Evolutionary conservation across 2,329 filamentous ascomycete genomes (phyloP), one percentile per base, ranked within the genome.

Genomic region (Botrytis aclada): DNA sequence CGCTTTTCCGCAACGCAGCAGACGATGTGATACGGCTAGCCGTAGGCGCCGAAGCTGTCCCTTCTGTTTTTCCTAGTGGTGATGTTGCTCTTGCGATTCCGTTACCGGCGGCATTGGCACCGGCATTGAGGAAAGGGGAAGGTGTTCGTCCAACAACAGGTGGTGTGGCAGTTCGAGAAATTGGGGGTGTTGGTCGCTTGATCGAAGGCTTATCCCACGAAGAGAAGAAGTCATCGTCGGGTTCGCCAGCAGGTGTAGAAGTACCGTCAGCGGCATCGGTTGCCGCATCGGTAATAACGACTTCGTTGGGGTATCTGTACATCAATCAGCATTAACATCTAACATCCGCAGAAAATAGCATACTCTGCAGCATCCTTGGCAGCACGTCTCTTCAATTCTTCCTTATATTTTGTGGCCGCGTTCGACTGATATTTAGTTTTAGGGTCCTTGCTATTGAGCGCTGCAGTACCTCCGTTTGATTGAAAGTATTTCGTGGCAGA

Each of bases 401-500:
- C 95, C 86, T 99, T 99, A 85, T 99, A 99, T 84, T 98, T 98
- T 78, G 90, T 92, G 34, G 96, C 96, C n/a, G 93, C 92, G 80
- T 89, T 92, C 76, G 93, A 98, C 71, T 93, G 94, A 83, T 99
- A 99, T 86, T 99, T 99, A 72, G 93, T 94, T 85, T 98, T 98
- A 65, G 92, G 88, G 81, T 99, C 96, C 84, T 98, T 98, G 88
- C 94, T 98, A 78, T 94, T 94, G 75, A 99, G 88, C 72, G 95
- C 95, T 67, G 95, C 95, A 58, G 93, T 95, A 75, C 96, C 96
- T 76, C 96, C 96, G 82, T 99, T 96, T 79, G 94, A 92, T 84
- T 98, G 95, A 86, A 98, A 99, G 86, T 94, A 99, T 84, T 97
- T 98, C 80, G 95, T 98, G 66, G 96, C 96, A 73, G 94, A 97